A percentile compares a stretch with the other conserved stretches of the same genome.
Conservation (phyloP, 1,139 yeast species). For the Taphrina wiesneri region DNA sequence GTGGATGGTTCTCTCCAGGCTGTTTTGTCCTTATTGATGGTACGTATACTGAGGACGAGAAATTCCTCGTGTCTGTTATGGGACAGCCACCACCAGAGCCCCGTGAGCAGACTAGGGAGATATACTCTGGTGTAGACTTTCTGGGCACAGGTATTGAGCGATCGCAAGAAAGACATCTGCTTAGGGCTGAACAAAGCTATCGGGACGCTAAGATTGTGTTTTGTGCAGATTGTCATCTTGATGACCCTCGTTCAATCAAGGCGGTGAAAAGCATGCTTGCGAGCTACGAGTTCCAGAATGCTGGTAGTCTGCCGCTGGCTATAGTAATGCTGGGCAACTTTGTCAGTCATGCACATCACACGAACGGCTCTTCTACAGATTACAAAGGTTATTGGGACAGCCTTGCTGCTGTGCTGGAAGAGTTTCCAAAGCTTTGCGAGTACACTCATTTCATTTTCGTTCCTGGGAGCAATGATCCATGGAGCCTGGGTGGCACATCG, state of each 20-base stretch:
- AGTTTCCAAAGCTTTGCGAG: conserved; percentile 52
- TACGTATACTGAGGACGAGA: conserved; percentile 65
- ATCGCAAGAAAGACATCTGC: conserved; percentile 58
- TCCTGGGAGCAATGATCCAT: conserved; percentile 92
- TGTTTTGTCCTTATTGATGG: conserved; percentile 84
- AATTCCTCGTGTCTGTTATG: conserved; percentile 71
- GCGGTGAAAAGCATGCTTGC: conserved; percentile 63
- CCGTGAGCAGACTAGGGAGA: conserved; percentile 63
- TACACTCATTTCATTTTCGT: conserved; percentile 62
- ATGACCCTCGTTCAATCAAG: conserved; percentile 58
- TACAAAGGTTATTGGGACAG: conserved; percentile 64
- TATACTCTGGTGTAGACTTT: conserved; percentile 77
- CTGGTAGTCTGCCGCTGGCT: conserved; percentile 56
- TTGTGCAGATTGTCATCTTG: conserved; percentile 73
- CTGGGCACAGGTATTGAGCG: conserved; percentile 70
- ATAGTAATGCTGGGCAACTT: conserved; percentile 71
- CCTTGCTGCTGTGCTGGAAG: conserved; percentile 59
- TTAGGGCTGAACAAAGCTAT: conserved; percentile 58
- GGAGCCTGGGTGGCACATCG: conserved; percentile 75
- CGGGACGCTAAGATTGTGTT: conserved; percentile 61
- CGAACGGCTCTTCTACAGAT: conserved; percentile 50
- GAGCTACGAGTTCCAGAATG: conserved; percentile 52
- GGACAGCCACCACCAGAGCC: conserved; percentile 89
- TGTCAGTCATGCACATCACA: conserved; percentile 61
- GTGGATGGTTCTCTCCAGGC: conserved; percentile 75